Evolutionary conservation across 78 protist genomes (phyloP), one percentile per base, ranked within the genome.

Genomic region (Neovahlkampfia damariscottae): DNA sequence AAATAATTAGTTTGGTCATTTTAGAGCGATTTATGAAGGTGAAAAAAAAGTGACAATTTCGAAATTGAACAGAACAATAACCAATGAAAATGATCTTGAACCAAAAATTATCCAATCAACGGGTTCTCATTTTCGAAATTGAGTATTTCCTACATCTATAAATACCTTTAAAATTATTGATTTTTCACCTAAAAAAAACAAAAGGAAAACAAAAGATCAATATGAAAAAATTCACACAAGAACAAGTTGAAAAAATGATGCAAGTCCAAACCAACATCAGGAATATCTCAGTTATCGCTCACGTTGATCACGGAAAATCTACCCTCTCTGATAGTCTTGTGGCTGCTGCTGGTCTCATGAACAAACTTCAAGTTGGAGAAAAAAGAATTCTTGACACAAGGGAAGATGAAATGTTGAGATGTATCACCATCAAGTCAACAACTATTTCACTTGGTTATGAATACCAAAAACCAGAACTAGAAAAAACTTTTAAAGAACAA

Each of bases 351-450:
- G 86, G 86, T 5, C 58, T 84, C 71, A 78, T 80, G 40, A 7
- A 38, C 6, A 28, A 0, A 19, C 41, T 2, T 6, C 19, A 38
- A 3, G 84, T 87, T 5, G 97, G 95, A 9, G 74, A 32, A 30
- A 29, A 59, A 0, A 19, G 91, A 10, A 38, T 3, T 38, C 78
- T 82, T 84, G 82, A 76, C 32, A 76, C 93, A 31, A 72, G 86
- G 29, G 32, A 19, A 2, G 94, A 87, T 36, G 97, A 91, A 41
- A 41, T 76, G 32, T 93, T 90, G 81, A 90, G 93, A 34, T 84
- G 92, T 50, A 86, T 90, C 40, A 90, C 92, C 73, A 90, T 85
- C 71, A 91, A 89, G 80, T 81, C 92, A 40, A 86, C 95, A 5
- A 82, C 84, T 36, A 73, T 91, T 9, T 70, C 93, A 35, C 39